These are phyloP conservation scores for Coemansia sp. DNA, from an alignment of 192 early-diverging fungal genomes.

Conservation along the genomic window DNA sequence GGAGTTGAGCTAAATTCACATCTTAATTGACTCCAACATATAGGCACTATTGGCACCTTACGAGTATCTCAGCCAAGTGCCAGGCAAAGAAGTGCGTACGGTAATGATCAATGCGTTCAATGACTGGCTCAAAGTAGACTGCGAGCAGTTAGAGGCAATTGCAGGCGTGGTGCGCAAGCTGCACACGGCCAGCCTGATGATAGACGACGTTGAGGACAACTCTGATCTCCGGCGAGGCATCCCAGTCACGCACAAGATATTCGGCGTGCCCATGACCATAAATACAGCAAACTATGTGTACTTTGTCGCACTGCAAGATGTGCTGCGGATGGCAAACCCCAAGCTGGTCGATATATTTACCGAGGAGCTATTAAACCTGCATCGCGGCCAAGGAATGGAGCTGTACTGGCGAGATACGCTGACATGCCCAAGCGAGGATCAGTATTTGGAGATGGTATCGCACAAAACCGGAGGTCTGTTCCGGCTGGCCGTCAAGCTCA, in stretches of 20 bases:
- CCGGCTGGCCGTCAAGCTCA: constrained; percentile 87
- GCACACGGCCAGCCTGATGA: constrained; percentile 91
- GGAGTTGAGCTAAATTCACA: background rate
- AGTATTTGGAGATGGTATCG: constrained; percentile 92
- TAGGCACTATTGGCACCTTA: constrained; percentile 92
- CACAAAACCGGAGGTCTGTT: constrained; percentile 99
- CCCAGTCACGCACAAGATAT: constrained; percentile 95
- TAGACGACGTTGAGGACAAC: constrained; percentile 97
- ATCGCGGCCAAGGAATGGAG: constrained; percentile 97
- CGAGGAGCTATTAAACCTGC: constrained; percentile 87
- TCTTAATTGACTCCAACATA: background rate
- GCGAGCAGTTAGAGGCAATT: constrained; percentile 67
- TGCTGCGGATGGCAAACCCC: constrained; percentile 63
- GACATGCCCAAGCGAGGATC: constrained; percentile 87
- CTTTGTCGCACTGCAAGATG: constrained; percentile 85
- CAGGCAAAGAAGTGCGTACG: constrained; percentile 92
- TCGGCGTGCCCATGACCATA: constrained; percentile 87
- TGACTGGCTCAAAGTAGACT: constrained; percentile 78
- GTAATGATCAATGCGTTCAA: constrained; percentile 92
- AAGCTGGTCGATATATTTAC: constrained; percentile 82
- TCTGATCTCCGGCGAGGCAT: constrained; percentile 85
- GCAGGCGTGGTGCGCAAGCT: constrained; percentile 88
- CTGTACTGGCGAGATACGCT: constrained; percentile 91
- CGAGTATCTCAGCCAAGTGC: constrained; percentile 78
- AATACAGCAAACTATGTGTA: constrained; percentile 98